Percentiles rank a stretch among this genome's conserved stretches.
phyloP scores from a whole-genome alignment of 2,329 filamentous ascomycete species.

The Amesomyces nigricolor region DNA sequence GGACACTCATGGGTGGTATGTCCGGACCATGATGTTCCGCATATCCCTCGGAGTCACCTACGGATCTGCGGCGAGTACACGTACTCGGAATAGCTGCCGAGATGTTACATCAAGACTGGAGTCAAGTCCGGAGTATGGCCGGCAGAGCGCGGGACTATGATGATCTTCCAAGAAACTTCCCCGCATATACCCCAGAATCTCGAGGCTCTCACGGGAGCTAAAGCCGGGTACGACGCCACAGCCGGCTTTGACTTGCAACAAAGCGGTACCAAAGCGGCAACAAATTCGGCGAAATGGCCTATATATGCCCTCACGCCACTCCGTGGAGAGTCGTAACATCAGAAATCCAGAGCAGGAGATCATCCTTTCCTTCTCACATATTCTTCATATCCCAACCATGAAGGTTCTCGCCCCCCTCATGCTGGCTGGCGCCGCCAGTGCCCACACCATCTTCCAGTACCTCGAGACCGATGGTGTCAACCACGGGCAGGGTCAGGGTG shows the following conservation, averaged over 20 bases:
- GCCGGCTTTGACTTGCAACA: too few relatives aligned
- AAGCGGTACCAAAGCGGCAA: not conserved
- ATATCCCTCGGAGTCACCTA: not conserved
- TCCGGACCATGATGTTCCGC: slow-evolving; percentile 19
- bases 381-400: slow-evolving; percentile 12
- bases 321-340: not conserved
- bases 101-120: slow-evolving; percentile 14
- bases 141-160: not conserved
- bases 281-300: not conserved
- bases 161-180: not conserved
- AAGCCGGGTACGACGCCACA: not conserved
- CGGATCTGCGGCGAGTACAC: slow-evolving; percentile 8
- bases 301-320: slow-evolving; percentile 5
- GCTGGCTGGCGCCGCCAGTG: slow-evolving; percentile 22
- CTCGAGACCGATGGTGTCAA: slow-evolving; percentile 25
- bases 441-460: slow-evolving; percentile 25
- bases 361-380: not conserved
- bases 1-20: slow-evolving; percentile 1
- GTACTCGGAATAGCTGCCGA: slow-evolving; percentile 17
- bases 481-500: slow-evolving; percentile 24
- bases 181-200: slow-evolving; percentile 5
- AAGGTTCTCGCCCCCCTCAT: slow-evolving; percentile 23
- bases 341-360: not conserved
- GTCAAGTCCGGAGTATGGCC: slow-evolving; percentile 7
- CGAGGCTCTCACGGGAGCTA: not conserved